Base-by-base conservation (phyloP, 257 asterid genomes). In the Dorcoceras hygrometricum region DNA sequence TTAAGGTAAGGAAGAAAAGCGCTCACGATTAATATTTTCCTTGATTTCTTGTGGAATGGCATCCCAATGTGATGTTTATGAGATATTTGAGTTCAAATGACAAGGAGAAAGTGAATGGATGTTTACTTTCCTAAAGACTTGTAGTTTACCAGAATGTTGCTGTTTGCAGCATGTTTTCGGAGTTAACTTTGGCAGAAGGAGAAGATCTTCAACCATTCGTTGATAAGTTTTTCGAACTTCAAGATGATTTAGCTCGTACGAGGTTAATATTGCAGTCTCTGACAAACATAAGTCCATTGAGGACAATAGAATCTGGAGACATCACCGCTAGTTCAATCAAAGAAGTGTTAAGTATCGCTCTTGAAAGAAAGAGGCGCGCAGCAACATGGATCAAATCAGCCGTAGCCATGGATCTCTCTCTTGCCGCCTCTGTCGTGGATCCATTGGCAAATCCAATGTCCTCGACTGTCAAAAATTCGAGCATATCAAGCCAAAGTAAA, bases 361-460 rank as follows among this genome's bases (percentile, higher is more conserved):
- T 83, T 1, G 89, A 83, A 71, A 73, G 95, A 62, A 85, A 79
- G 76, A 85, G 79, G 70, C 82, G 80, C 0, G 95, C 94, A 2
- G 51, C 69, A 2, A 26, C 80, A 22, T 87, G 95, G 94, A 73
- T 89, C 28, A 89, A 75, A 83, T 80, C 93, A 8, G 94, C 94
- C 0, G 63, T 85, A 8, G 85, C 88, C 24, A 73, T 74, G 24
- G 96, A 87, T 72, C 95, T 89, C 64, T 82, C 93, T 20, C 76
- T 81, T 0, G 53, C 62, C 70, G 32, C 77, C 18, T 6, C 65
- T 51, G 26, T 73, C 16, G 68, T 59, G 26, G 53, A 58, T 62
- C 73, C 75, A 22, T 31, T 63, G 23, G 48, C 73, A 20, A 59
- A 63, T 71, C 53, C 67, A 23, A 23, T 19, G 8, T 59, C 71